Percentiles rank a stretch among this genome's conserved stretches.
phyloP scores from a whole-genome alignment of 2,329 filamentous ascomycete species.

The Colletotrichum magnum region DNA sequence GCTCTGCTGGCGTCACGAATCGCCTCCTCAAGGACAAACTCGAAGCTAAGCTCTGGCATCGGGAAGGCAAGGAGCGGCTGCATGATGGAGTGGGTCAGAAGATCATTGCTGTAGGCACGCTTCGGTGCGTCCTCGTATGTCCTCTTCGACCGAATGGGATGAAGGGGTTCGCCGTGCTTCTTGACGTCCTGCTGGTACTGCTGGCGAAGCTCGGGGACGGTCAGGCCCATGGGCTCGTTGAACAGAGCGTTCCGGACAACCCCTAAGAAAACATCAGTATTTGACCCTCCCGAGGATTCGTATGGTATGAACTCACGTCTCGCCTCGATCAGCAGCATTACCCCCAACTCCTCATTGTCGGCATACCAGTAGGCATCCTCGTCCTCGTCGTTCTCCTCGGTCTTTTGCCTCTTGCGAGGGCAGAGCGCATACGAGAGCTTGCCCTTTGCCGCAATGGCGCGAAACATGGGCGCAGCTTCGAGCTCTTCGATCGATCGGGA shows the following conservation, averaged over 20 bases:
- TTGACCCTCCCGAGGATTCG: too few species aligned
- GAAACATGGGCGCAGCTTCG: slow-evolving; percentile 28
- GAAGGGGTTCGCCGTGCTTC: slow-evolving; percentile 25
- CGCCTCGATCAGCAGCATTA: slow-evolving; percentile 27
- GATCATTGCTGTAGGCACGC: slow-evolving; percentile 32
- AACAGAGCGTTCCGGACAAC: slow-evolving; percentile 27
- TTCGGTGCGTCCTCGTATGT: slow-evolving; percentile 29
- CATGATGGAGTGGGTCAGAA: slow-evolving; percentile 33
- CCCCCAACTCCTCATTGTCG: slow-evolving; percentile 23
- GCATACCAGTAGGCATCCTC: slow-evolving; percentile 16
- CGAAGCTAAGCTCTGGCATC: slow-evolving; percentile 33
- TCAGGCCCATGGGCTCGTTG: slow-evolving; percentile 19
- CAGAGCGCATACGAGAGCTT: slow-evolving; percentile 25
- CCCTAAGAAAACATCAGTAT: background rate
- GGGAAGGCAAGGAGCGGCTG: slow-evolving; percentile 29
- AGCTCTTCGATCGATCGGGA: slow-evolving; percentile 30
- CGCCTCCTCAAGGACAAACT: slow-evolving; percentile 31
- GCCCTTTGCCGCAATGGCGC: slow-evolving; percentile 19
- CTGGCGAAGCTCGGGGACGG: slow-evolving; percentile 13
- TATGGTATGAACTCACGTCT: slow-evolving; percentile 11
- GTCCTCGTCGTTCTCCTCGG: background rate
- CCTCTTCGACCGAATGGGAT: slow-evolving; percentile 5
- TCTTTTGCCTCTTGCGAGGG: slow-evolving; percentile 30
- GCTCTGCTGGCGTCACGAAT: slow-evolving; percentile 28
- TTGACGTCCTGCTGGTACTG: slow-evolving; percentile 25